phyloP scores from a whole-genome alignment of 148 eudicot genomes.

The Mesembryanthemum crystallinum region DNA sequence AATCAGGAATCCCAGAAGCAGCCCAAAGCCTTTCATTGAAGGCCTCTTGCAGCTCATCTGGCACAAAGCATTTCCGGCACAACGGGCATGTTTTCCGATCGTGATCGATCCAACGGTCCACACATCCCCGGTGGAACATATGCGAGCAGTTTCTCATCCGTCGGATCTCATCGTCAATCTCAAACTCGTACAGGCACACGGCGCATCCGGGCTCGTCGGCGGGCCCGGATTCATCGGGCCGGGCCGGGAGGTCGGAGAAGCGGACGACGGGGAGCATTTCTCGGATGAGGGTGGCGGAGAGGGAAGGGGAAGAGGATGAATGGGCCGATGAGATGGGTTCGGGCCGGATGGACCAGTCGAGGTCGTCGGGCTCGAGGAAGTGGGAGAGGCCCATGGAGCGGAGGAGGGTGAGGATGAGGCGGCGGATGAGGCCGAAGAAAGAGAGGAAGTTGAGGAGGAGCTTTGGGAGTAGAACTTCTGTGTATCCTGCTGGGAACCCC shows the following conservation, averaged over 20 bases:
- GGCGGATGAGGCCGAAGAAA: slow-evolving; percentile 31
- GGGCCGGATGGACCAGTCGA: slow-evolving; percentile 17
- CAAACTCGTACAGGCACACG: slow-evolving; percentile 49
- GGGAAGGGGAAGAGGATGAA: slow-evolving; percentile 21
- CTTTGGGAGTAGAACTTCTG: slow-evolving; percentile 39
- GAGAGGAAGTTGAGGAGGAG: slow-evolving; percentile 29
- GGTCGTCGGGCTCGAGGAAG: slow-evolving; percentile 29
- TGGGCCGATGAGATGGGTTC: slow-evolving; percentile 26
- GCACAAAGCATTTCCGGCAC: slow-evolving; percentile 48
- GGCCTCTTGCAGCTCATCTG: slow-evolving; percentile 51
- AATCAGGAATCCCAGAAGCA: slow-evolving; percentile 62
- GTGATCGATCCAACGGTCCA: slow-evolving; percentile 77
- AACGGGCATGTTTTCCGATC: slow-evolving; percentile 61
- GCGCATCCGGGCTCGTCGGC: slow-evolving; percentile 63
- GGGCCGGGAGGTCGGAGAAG: slow-evolving; percentile 34
- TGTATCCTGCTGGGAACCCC: slow-evolving; percentile 56
- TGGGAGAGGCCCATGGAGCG: slow-evolving; percentile 25
- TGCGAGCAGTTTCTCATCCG: slow-evolving; percentile 51
- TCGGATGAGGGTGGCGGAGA: slow-evolving; percentile 55
- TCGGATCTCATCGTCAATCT: slow-evolving; percentile 48
- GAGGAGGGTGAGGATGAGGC: slow-evolving; percentile 25
- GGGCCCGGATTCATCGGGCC: slow-evolving; percentile 21
- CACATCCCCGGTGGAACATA: slow-evolving; percentile 48
- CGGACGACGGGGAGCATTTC: slow-evolving; percentile 59
- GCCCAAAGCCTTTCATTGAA: slow-evolving; percentile 73